Evolutionary conservation across 768 basidiomycete genomes (phyloP), one percentile per base, ranked within the genome.

Genomic region (Mycena latifolia): DNA sequence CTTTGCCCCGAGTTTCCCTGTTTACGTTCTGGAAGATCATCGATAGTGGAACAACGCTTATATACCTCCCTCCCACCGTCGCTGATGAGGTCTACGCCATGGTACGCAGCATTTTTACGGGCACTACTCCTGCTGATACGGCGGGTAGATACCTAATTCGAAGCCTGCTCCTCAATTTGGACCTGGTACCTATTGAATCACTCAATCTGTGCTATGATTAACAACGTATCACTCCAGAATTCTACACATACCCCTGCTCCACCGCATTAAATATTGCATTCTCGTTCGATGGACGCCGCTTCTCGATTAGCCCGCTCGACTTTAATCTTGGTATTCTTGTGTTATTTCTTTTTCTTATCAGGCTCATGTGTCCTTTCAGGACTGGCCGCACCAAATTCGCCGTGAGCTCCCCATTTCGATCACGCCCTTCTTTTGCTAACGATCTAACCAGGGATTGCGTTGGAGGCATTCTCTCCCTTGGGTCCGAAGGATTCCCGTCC

Each of bases 1-100:
- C 37, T 39, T 39, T 17, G 1, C 24, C 45, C 41, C 7, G 35
- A 2, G n/a, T 22, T 11, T 25, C 6, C 12, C 22, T 29, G 1
- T 35, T 24, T 12, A 53, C 35, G 31, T n/a, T 20, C 31, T 22
- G 1, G 6, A 50, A 90, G 89, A 88, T 89, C 22, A 82, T 92
- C 63, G 91, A 92, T 71, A 89, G 89, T 0, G 90, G 91, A 31
- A 90, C 89, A 5, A 87, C 89, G 29, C 78, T 90, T 28, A 85
- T 91, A 62, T 91, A 91, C 74, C 63, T 89, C 8, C 87, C 89
- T 1, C 72, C 77, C 41, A 51, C 71, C 0, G 66, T 86, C 29
- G 86, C 83, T 7, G 55, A 72, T 3, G 67, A 75, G 11, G 81
- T 92, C 63, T 92, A 91, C 74, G 57, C 69, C 2, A 68, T 73